Conservation (phyloP, 129 eudicot species). For the Scalesia atractyloides region DNA sequence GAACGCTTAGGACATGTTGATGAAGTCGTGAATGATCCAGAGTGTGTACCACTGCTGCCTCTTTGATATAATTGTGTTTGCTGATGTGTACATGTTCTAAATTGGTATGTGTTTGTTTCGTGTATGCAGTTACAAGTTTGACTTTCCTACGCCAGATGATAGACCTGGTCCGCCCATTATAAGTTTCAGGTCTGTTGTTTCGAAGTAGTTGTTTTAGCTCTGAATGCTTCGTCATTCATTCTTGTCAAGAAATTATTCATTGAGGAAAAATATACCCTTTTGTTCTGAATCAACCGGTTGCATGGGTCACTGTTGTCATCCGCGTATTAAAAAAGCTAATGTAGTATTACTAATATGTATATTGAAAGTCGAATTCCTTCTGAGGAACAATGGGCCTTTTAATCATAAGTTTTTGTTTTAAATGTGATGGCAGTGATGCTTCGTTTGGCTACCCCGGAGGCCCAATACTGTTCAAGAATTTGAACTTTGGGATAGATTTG, state of each 20-base stretch:
- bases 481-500: constrained; percentile 95
- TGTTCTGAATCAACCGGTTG: constrained; percentile 6
- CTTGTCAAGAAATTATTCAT: constrained; percentile 11
- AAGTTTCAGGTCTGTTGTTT: constrained; percentile 80
- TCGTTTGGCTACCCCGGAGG: constrained; percentile 99
- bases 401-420: constrained; percentile 9
- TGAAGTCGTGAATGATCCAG: constrained; percentile 95
- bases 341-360: not conserved
- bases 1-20: constrained; percentile 90
- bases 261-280: constrained; percentile 13
- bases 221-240: constrained; percentile 2
- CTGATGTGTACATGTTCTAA: constrained; percentile 6
- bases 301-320: constrained; percentile 4
- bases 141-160: constrained; percentile 97
- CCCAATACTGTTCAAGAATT: constrained; percentile 77
- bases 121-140: constrained; percentile 91
- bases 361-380: not conserved
- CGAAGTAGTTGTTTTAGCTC: constrained; percentile 14
- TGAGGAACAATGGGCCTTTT: not conserved
- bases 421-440: constrained; percentile 76
- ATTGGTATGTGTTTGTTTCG: not conserved
- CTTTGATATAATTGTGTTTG: constrained; percentile 19
- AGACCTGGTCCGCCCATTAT: constrained; percentile 96
- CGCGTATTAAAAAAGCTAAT: not conserved
- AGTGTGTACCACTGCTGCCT: constrained; percentile 51